Conservation (phyloP, 495 filamentous ascomycete genomes). For the Aspergillus hancockii region DNA sequence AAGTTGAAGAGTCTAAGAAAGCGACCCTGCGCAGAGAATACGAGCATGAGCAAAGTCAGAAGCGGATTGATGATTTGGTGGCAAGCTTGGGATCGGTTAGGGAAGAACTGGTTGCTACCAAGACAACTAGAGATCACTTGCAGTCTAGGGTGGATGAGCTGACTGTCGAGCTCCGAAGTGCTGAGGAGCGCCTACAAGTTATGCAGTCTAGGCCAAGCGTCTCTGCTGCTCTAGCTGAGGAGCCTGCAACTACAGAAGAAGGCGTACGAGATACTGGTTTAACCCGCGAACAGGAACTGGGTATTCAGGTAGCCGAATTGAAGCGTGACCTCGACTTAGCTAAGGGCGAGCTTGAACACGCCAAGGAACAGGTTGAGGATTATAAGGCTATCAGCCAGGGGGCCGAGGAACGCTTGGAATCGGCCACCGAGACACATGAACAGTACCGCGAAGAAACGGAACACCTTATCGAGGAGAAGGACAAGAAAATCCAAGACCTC, state of each 20-base stretch:
- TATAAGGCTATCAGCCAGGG: conserved; percentile 87
- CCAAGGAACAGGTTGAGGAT: conserved; percentile 76
- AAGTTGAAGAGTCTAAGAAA: conserved; percentile 80
- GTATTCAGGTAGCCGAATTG: conserved; percentile 78
- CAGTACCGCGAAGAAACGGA: conserved; percentile 85
- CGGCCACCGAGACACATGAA: conserved; percentile 77
- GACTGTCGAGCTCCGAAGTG: conserved; percentile 79
- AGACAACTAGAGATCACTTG: conserved; percentile 84
- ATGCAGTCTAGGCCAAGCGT: conserved; percentile 73
- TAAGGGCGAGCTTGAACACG: conserved; percentile 72
- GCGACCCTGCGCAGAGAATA: conserved; percentile 79
- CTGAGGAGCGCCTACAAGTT: conserved; percentile 79
- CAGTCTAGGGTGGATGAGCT: conserved; percentile 86
- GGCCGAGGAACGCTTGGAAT: conserved; percentile 85
- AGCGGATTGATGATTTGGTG: conserved; percentile 85
- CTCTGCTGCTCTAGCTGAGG: conserved; percentile 38
- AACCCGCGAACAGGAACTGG: conserved; percentile 80
- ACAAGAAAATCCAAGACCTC: conserved; percentile 73
- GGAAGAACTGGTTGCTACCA: conserved; percentile 79
- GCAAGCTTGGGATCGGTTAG: conserved; percentile 73
- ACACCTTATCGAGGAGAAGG: conserved; percentile 66
- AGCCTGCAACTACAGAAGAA: conserved; percentile 33
- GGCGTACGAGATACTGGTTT: conserved; percentile 52
- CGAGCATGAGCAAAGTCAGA: conserved; percentile 80
- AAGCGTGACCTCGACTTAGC: conserved; percentile 78